These are phyloP conservation scores for Penicillium sp. DNA, from an alignment of 2,329 filamentous ascomycete species.

Conservation along the genomic window DNA sequence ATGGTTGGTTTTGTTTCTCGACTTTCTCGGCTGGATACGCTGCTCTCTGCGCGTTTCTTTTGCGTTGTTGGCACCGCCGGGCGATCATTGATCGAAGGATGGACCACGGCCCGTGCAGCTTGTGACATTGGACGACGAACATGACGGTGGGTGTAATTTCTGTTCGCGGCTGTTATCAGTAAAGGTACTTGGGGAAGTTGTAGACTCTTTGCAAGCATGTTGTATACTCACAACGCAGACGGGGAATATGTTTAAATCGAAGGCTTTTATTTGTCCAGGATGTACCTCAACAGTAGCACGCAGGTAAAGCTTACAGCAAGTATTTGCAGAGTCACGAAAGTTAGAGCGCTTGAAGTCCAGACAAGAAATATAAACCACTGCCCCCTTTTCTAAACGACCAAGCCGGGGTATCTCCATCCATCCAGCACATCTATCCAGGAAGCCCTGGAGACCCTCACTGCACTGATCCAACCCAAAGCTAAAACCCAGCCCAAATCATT, in stretches of 20 bases:
- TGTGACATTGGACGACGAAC: slow-evolving; percentile 3
- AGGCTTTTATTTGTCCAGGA: too few relatives aligned
- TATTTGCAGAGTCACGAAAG: too few relatives aligned
- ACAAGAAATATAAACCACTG: too few relatives aligned
- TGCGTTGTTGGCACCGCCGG: slow-evolving; percentile 2
- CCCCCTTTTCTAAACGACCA: too few relatives aligned
- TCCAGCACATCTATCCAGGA: too few relatives aligned
- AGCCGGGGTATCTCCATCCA: too few relatives aligned
- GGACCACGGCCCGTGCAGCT: slow-evolving; percentile 2
- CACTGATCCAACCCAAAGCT: background rate
- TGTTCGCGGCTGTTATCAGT: background rate
- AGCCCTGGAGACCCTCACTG: background rate
- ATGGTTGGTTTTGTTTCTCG: background rate
- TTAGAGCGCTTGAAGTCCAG: too few relatives aligned
- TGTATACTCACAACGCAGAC: background rate
- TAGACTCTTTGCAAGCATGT: too few relatives aligned
- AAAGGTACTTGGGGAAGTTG: background rate
- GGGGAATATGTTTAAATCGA: background rate
- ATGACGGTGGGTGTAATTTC: slow-evolving; percentile 1
- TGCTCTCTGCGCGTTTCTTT: background rate
- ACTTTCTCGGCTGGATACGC: background rate
- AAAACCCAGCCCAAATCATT: background rate
- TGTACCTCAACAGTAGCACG: background rate
- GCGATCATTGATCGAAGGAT: slow-evolving; percentile 4
- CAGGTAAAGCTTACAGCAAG: too few relatives aligned